Evolutionary conservation across 768 basidiomycete genomes (phyloP).

Genomic region (Lactarius sanguifluus): DNA sequence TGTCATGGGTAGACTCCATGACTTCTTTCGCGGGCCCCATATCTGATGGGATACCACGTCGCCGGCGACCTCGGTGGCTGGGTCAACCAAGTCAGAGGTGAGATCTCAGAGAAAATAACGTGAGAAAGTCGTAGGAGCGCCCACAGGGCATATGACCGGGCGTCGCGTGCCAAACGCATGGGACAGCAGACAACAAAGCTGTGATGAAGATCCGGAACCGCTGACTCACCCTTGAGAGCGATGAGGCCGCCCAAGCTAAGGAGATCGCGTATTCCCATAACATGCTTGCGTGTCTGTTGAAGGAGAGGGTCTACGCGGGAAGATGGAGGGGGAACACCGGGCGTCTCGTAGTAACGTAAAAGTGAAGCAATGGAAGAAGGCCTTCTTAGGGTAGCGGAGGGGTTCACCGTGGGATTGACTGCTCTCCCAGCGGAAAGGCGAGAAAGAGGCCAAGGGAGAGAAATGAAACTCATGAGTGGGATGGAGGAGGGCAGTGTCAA

Average conservation of each 20-base stretch:
- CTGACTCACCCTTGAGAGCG: slow-evolving; percentile 27
- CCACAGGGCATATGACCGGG: neutral
- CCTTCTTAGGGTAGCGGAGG: slow-evolving; percentile 12
- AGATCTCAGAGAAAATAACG: slow-evolving; percentile 7
- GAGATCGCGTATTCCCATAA: slow-evolving; percentile 64
- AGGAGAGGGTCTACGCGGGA: slow-evolving; percentile 68
- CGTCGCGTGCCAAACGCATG: slow-evolving; percentile 10
- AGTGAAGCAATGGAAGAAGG: slow-evolving; percentile 24
- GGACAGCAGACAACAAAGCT: neutral
- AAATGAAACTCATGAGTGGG: slow-evolving; percentile 17
- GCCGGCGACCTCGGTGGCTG: slow-evolving; percentile 49
- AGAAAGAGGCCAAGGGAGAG: slow-evolving; percentile 34
- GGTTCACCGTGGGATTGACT: slow-evolving; percentile 1
- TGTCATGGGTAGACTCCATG: slow-evolving; percentile 96
- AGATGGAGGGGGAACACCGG: slow-evolving; percentile 70
- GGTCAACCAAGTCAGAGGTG: slow-evolving; percentile 36
- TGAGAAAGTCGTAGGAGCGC: slow-evolving; percentile 14
- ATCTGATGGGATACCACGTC: slow-evolving; percentile 79
- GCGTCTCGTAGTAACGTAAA: slow-evolving; percentile 54
- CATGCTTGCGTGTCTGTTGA: slow-evolving; percentile 54
- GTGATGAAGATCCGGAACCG: neutral
- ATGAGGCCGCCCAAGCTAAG: slow-evolving; percentile 67
- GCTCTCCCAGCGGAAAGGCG: slow-evolving; percentile 19
- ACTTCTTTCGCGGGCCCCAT: slow-evolving; percentile 83
- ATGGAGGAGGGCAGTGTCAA: neutral